A percentile compares a stretch with the other conserved stretches of the same genome.
These are phyloP conservation scores for Hanseniaspora valbyensis DNA, from an alignment of 805 yeast species.

Conservation along the genomic window DNA sequence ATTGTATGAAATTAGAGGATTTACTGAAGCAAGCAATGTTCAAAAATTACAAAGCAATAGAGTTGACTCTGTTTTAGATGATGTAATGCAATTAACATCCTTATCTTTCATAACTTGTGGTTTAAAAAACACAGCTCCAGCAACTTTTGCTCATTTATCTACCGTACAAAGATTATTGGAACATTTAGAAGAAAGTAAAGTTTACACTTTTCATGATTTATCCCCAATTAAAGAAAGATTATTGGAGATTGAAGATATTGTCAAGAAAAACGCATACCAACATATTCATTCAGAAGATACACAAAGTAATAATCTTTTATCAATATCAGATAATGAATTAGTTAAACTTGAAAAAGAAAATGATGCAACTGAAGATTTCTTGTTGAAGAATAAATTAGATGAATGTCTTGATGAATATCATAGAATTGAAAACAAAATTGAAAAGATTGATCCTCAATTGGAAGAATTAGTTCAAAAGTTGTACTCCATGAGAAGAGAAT, in stretches of 20 bases:
- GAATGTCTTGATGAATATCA: conserved; percentile 50
- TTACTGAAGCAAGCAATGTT: conserved; percentile 20
- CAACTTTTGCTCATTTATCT: conserved; percentile 78
- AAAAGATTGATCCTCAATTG: conserved; percentile 42
- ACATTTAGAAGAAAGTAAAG: conserved; percentile 70
- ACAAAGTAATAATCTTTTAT: conserved; percentile 19
- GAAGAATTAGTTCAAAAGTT: conserved; percentile 46
- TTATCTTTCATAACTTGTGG: conserved; percentile 89
- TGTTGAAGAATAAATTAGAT: conserved; percentile 55
- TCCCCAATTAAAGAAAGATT: conserved; percentile 65
- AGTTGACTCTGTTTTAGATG: conserved; percentile 72
- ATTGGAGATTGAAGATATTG: conserved; percentile 55
- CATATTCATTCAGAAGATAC: conserved; percentile 18
- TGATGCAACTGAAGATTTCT: conserved; percentile 45
- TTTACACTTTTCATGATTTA: conserved; percentile 75
- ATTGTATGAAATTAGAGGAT: conserved; percentile 43
- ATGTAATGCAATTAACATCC: conserved; percentile 77
- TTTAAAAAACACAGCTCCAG: conserved; percentile 78
- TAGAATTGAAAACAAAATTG: conserved; percentile 46
- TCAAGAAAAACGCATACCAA: conserved; percentile 32
- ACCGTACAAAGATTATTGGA: conserved; percentile 76
- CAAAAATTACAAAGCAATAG: conserved; percentile 30
- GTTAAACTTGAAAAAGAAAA: conserved; percentile 23
- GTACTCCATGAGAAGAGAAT: conserved; percentile 50
- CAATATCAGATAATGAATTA: conserved; percentile 18